A percentile compares a stretch with the other conserved stretches of the same genome.
phyloP scores from a whole-genome alignment of 2,329 filamentous ascomycete species.

The Calonectria ilicicola region DNA sequence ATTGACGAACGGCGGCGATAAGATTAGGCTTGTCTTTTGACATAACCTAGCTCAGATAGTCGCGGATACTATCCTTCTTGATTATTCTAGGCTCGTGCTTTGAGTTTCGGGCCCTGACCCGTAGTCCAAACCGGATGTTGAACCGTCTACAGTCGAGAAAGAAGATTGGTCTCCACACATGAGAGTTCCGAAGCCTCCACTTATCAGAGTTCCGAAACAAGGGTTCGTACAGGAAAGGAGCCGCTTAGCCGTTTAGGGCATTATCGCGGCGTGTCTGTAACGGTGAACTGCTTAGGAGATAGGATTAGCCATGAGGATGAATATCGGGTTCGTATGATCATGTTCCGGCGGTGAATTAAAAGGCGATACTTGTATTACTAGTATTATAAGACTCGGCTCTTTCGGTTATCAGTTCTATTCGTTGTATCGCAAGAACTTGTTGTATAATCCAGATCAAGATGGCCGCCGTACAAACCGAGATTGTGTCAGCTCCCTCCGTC shows the following conservation, averaged over 20 bases:
- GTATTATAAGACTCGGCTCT: not conserved
- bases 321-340: not conserved
- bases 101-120: not conserved
- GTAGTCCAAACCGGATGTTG: not conserved
- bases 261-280: not conserved
- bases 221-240: not conserved
- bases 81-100: not conserved
- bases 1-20: not conserved
- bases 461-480: not conserved
- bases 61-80: not conserved
- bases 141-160: not conserved
- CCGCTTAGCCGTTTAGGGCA: not conserved
- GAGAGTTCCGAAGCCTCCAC: constrained; percentile 5
- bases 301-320: not conserved
- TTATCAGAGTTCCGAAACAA: not conserved
- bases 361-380: not conserved
- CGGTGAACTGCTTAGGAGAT: not conserved
- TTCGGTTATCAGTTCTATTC: not conserved
- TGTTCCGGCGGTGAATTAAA: not conserved
- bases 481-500: not conserved
- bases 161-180: not conserved
- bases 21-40: not conserved
- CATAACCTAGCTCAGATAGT: too few species aligned
- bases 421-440: not conserved
- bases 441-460: not conserved